A percentile compares a stretch with the other conserved stretches of the same genome.
Conservation (phyloP, 2,329 filamentous ascomycete genomes). For the Thielaviopsis ethacetica region DNA sequence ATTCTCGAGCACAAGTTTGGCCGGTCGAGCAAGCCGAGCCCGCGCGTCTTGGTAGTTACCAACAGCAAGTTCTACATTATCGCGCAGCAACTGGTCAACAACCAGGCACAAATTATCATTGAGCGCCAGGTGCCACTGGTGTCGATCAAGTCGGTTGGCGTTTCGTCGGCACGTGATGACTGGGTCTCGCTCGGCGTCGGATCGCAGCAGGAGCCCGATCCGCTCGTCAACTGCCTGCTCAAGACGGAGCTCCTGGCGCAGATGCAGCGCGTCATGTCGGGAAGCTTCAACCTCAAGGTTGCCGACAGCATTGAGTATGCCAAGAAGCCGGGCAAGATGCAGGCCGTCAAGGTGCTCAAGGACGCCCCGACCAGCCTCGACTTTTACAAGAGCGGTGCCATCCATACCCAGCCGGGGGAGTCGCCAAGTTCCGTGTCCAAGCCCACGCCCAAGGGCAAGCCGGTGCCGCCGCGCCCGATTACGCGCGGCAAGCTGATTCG, state of each 20-base stretch:
- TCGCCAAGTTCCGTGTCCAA: conserved; percentile 65
- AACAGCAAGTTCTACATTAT: conserved; percentile 79
- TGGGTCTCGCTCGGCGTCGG: conserved; percentile 90
- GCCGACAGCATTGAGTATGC: conserved; percentile 81
- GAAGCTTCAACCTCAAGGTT: conserved; percentile 68
- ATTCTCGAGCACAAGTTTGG: conserved; percentile 88
- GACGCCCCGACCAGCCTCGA: conserved; percentile 65
- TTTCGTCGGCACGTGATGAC: conserved; percentile 73
- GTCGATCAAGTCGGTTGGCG: conserved; percentile 73
- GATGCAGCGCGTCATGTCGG: conserved; percentile 63
- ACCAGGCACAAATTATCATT: conserved; percentile 62
- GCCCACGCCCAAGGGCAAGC: conserved; percentile 76
- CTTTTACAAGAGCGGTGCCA: conserved; percentile 81
- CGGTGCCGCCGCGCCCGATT: conserved; percentile 74
- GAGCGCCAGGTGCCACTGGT: conserved; percentile 73
- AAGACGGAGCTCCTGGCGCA: conserved; percentile 98
- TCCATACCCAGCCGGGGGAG: conserved; percentile 78
- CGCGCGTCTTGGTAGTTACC: conserved; percentile 71
- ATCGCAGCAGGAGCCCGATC: conserved; percentile 82
- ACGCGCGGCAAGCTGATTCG: conserved; percentile 85
- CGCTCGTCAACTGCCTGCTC: conserved; percentile 81
- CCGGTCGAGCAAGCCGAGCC: conserved; percentile 82
- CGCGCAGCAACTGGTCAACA: conserved; percentile 66
- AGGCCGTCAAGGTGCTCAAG: conserved; percentile 76
- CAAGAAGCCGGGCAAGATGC: conserved; percentile 91